These are phyloP conservation scores for Grifola frondosa DNA, from an alignment of 1,284 basidiomycete genomes.

Conservation along the genomic window DNA sequence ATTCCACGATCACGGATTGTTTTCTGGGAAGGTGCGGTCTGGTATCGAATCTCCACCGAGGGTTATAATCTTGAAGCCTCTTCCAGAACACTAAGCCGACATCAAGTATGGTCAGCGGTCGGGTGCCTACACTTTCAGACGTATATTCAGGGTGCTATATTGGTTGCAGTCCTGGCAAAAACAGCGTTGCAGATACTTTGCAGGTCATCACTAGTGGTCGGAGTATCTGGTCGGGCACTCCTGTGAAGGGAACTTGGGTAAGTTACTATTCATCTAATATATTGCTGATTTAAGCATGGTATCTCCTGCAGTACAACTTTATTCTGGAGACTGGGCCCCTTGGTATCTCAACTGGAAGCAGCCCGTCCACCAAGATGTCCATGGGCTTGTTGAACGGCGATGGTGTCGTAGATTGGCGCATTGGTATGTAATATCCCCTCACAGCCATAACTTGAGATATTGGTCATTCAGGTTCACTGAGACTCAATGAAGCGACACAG, in stretches of 20 bases:
- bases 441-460: not conserved
- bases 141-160: not conserved
- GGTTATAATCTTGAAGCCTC: not conserved
- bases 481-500: constrained; percentile 23
- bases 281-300: not conserved
- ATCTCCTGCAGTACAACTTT: constrained; percentile 24
- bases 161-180: constrained; percentile 19
- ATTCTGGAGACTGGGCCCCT: constrained; percentile 26
- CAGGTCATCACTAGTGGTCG: constrained; percentile 28
- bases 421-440: constrained; percentile 15
- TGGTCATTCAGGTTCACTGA: constrained; percentile 18
- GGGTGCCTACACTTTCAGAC: constrained; percentile 1
- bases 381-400: constrained; percentile 27
- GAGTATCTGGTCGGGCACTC: constrained; percentile 27
- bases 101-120: constrained; percentile 27
- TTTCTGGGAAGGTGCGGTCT: constrained; percentile 21
- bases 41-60: not conserved
- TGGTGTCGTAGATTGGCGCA: constrained; percentile 29
- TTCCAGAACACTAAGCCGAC: constrained; percentile 22
- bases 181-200: constrained; percentile 24
- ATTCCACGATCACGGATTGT: constrained; percentile 17
- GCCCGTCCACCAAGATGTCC: constrained; percentile 23
- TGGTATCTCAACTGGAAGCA: constrained; percentile 28
- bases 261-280: not conserved
- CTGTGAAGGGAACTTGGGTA: constrained; percentile 28